Base-by-base conservation (phyloP, 305 asterid genomes). In the Fraxinus sp. region DNA sequence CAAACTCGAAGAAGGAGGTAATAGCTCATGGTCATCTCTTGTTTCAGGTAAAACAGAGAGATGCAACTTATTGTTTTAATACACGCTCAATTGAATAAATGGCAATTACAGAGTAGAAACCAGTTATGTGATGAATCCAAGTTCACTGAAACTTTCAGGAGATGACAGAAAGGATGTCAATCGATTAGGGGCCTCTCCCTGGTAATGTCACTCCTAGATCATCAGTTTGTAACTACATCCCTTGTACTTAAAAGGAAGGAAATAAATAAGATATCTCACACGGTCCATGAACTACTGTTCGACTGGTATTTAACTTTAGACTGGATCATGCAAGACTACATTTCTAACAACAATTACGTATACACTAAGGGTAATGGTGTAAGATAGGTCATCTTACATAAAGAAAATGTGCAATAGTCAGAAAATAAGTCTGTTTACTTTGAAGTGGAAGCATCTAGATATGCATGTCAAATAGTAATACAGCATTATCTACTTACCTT, bases 401-500 rank as follows among this genome's bases (percentile, higher is more conserved):
- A 66, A 66, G 32, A 10, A 66, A 26, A 66, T 26, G n/a, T 28
- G 14, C 20, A 66, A 11, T 66, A 66, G 8, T 66, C 13, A 66
- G 74, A 66, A 66, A 66, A 28, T 26, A 26, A 66, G 75, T 11
- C 10, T 13, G 75, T 28, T 30, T 68, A 68, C 22, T 68, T 68
- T 13, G 75, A 20, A 68, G 52, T 66, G 74, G 35, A 81, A 68
- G 83, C 70, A 68, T 80, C 41, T 7, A 68, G 41, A 28, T 2
- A 70, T 18, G 24, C 41, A 79, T 66, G 77, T 13, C 1, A 36
- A 22, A 14, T 66, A 30, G 59, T 78, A 64, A 66, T 76, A 16
- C 16, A 68, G 74, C 70, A 28, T 43, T 18, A 82, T 39, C 24
- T 8, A 81, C 91, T 66, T 92, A 95, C 98, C 98, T 95, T 94